phyloP scores from a whole-genome alignment of 2,329 filamentous ascomycete species.

The Neofusicoccum laricinum region DNA sequence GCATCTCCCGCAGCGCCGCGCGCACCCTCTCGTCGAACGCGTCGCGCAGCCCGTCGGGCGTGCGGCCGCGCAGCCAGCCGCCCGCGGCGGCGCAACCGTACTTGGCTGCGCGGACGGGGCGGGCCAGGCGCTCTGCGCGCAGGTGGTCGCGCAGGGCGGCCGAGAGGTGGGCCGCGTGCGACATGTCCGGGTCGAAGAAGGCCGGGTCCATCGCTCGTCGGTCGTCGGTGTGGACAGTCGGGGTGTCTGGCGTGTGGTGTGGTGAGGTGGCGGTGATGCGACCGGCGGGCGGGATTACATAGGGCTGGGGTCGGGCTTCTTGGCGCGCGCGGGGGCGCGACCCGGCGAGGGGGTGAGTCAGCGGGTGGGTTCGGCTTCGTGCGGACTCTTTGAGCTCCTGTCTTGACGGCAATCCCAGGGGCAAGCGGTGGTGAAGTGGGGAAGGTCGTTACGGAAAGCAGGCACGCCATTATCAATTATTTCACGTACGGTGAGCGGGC shows the following conservation, averaged over 20 bases:
- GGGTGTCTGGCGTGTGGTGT: not conserved
- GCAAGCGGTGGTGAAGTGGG: no score
- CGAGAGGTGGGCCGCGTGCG: not conserved
- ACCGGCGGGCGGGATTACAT: no score
- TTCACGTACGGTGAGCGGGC: no score
- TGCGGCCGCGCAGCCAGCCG: not conserved
- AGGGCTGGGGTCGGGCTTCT: no score
- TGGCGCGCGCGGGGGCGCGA: no score
- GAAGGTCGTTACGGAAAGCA: no score
- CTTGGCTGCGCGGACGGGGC: not conserved
- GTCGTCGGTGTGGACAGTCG: not conserved
- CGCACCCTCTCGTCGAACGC: not conserved
- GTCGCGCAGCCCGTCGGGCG: not conserved
- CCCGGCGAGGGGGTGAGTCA: no score
- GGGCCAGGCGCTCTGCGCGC: not conserved
- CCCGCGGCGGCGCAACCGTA: not conserved
- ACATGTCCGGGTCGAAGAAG: constrained; percentile 1
- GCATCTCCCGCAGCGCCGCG: not conserved
- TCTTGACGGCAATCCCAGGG: no score
- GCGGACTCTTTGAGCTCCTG: no score
- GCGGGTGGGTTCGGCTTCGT: no score
- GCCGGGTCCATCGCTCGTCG: not conserved
- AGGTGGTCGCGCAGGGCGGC: not conserved
- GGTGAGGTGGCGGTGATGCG: no score
- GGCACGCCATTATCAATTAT: no score